Evolutionary conservation across 768 basidiomycete species (phyloP).

Genomic region (Kwoniella bestiolae): DNA sequence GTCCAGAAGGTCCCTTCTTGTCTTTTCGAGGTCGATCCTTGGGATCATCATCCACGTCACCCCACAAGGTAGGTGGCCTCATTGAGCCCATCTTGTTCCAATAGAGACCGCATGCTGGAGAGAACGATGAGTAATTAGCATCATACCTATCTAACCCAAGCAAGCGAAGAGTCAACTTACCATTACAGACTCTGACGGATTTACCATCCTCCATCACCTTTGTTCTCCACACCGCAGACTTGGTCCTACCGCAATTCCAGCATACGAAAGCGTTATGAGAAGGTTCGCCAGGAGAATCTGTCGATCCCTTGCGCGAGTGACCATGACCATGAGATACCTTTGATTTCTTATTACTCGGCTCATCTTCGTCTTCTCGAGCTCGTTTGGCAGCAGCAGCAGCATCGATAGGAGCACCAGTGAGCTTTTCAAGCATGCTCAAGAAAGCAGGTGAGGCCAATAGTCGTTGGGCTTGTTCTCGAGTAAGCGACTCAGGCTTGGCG

Average conservation of each 20-base stretch:
- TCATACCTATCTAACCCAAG: background rate
- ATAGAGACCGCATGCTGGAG: conserved; percentile 55
- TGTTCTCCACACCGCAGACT: conserved; percentile 51
- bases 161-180: conserved; percentile 30
- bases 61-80: conserved; percentile 54
- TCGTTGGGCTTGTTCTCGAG: conserved; percentile 47
- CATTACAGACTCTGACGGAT: conserved; percentile 52
- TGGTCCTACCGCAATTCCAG: conserved; percentile 54
- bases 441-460: conserved; percentile 45
- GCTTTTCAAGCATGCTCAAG: conserved; percentile 42
- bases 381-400: conserved; percentile 23
- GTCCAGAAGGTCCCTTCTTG: conserved; percentile 19
- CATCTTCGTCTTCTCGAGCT: conserved; percentile 25
- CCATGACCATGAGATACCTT: conserved; percentile 2
- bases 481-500: conserved; percentile 39
- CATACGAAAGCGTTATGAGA: conserved; percentile 29
- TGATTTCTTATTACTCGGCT: conserved; percentile 10
- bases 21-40: conserved; percentile 22
- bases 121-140: background rate
- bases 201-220: conserved; percentile 49
- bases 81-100: conserved; percentile 51
- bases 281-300: conserved; percentile 13
- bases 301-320: conserved; percentile 22
- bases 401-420: conserved; percentile 30
- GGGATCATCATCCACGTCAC: conserved; percentile 45